A percentile compares a stretch with the other conserved stretches of the same genome.
These are phyloP conservation scores for Heterobasidion parviporum DNA, from an alignment of 1,284 basidiomycete genomes.

Conservation along the genomic window DNA sequence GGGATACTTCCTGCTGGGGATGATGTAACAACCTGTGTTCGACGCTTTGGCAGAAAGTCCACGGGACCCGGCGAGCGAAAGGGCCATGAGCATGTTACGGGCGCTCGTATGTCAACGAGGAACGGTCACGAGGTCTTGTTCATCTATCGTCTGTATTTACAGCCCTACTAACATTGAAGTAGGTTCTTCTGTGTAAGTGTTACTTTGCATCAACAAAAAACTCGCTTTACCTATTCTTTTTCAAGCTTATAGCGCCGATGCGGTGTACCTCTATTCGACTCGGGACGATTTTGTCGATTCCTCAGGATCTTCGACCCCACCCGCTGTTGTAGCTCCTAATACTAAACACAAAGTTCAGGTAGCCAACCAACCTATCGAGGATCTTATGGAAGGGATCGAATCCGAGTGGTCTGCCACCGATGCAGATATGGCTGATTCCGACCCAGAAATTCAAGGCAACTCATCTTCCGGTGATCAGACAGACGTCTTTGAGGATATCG, in stretches of 20 bases:
- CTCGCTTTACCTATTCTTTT: constrained; percentile 3
- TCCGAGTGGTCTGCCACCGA: neutral
- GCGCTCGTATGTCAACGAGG: constrained; percentile 64
- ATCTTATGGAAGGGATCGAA: neutral
- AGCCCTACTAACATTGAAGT: neutral
- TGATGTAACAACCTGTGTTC: constrained; percentile 71
- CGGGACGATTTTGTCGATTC: constrained; percentile 45
- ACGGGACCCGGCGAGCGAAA: constrained; percentile 25
- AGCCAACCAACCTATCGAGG: neutral
- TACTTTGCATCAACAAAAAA: neutral
- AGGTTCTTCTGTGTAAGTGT: constrained; percentile 50
- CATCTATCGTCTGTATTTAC: neutral
- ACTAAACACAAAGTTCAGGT: neutral
- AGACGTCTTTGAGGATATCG: constrained; percentile 21
- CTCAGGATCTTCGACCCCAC: neutral
- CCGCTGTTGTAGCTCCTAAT: neutral
- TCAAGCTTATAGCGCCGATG: constrained; percentile 72
- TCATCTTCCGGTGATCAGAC: constrained; percentile 8
- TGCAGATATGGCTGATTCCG: constrained; percentile 15
- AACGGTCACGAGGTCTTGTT: constrained; percentile 72
- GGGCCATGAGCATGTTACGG: constrained; percentile 65
- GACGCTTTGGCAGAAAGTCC: constrained; percentile 64
- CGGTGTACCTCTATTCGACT: constrained; percentile 76
- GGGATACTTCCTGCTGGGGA: constrained; percentile 44
- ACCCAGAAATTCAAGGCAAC: constrained; percentile 26